Conservation (phyloP, 2,329 filamentous ascomycete species). For the Diaporthe amygdali region DNA sequence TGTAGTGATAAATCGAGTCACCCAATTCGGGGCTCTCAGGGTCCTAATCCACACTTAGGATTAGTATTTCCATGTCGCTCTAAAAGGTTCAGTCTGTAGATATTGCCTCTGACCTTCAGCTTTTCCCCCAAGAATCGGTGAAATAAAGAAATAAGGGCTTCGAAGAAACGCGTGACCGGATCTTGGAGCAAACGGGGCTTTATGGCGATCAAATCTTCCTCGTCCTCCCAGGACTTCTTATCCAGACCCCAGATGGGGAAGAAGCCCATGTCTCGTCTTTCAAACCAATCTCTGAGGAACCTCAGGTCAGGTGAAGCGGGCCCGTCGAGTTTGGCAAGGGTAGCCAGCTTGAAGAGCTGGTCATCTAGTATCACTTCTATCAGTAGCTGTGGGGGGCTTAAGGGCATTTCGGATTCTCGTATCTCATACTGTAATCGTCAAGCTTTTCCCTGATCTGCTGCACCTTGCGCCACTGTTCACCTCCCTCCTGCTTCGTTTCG, state of each 20-base stretch:
- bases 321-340: constrained; percentile 5
- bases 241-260: constrained; percentile 30
- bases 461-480: constrained; percentile 30
- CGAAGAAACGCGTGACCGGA: constrained; percentile 26
- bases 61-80: background rate
- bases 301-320: constrained; percentile 18
- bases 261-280: constrained; percentile 28
- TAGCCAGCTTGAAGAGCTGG: constrained; percentile 9
- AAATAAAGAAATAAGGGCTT: constrained; percentile 27
- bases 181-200: constrained; percentile 22
- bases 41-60: background rate
- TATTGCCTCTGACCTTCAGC: background rate
- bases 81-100: rapidly evolving
- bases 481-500: background rate
- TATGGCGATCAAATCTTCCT: constrained; percentile 30
- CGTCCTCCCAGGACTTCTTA: constrained; percentile 25
- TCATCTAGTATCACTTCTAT: constrained; percentile 9
- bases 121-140: constrained; percentile 23
- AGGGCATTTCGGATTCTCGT: background rate
- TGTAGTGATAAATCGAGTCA: constrained; percentile 24
- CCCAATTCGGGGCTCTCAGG: background rate
- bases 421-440: constrained; percentile 29
- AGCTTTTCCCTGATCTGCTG: constrained; percentile 28
- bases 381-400: background rate
- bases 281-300: constrained; percentile 29